phyloP scores from a whole-genome alignment of 2,329 filamentous ascomycete genomes.

The Clarireedia paspali region DNA sequence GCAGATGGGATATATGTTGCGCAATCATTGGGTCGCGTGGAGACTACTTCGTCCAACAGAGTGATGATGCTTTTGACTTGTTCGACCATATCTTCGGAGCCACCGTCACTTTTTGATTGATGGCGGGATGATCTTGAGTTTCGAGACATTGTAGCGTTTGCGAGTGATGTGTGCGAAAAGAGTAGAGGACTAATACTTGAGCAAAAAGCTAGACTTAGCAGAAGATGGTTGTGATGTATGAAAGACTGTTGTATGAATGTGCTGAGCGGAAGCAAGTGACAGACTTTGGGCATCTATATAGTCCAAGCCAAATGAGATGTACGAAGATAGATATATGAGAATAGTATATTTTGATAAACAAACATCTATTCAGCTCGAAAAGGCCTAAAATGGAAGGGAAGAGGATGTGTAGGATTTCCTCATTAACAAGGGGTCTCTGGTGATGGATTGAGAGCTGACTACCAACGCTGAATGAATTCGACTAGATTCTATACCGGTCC shows the following conservation, averaged over 20 bases:
- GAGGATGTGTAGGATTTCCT: conserved; percentile 1
- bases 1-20: conserved; percentile 31
- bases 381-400: conserved; percentile 1
- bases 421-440: neutral
- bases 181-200: neutral
- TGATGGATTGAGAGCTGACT: conserved; percentile 8
- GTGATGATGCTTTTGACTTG: conserved; percentile 25
- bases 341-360: neutral
- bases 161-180: neutral
- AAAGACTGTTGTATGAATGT: neutral
- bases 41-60: conserved; percentile 22
- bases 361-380: neutral
- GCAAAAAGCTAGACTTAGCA: neutral
- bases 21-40: conserved; percentile 23
- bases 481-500: conserved; percentile 1
- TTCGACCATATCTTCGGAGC: conserved; percentile 21
- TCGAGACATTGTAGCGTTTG: conserved; percentile 10
- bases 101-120: conserved; percentile 13
- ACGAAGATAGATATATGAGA: conserved; percentile 1
- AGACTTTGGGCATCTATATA: conserved; percentile 1
- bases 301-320: neutral
- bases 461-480: neutral
- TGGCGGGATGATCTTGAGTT: conserved; percentile 22
- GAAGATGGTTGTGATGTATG: neutral
- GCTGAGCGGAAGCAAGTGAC: neutral